phyloP scores from a whole-genome alignment of 805 yeast species.

The Saturnispora saitoi region DNA sequence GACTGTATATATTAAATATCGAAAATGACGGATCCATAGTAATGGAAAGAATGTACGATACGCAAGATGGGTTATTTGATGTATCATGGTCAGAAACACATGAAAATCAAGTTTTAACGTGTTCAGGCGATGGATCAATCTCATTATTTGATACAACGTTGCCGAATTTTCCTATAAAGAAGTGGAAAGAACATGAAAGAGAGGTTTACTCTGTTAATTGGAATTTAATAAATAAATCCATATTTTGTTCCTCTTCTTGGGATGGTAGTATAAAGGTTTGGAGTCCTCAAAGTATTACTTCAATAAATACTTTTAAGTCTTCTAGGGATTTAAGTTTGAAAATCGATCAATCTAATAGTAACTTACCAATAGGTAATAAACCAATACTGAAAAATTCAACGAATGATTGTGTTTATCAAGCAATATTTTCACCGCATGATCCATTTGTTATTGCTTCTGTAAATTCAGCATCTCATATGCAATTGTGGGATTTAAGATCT shows the following conservation, averaged over 20 bases:
- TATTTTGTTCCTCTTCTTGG: slow-evolving; percentile 80
- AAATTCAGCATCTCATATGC: slow-evolving; percentile 64
- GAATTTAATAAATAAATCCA: slow-evolving; percentile 36
- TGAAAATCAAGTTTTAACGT: slow-evolving; percentile 75
- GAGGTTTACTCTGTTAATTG: slow-evolving; percentile 32
- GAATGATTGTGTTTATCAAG: slow-evolving; percentile 66
- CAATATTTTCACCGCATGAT: slow-evolving; percentile 78
- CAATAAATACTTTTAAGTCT: slow-evolving; percentile 47
- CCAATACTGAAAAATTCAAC: slow-evolving; percentile 27
- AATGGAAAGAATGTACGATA: slow-evolving; percentile 57
- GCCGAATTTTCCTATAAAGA: slow-evolving; percentile 60
- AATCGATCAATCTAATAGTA: slow-evolving; percentile 14
- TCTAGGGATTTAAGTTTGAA: slow-evolving; percentile 20
- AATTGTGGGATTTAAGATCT: slow-evolving; percentile 74
- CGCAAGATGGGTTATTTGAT: slow-evolving; percentile 90
- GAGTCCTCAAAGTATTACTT: slow-evolving; percentile 52
- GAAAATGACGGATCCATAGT: slow-evolving; percentile 53
- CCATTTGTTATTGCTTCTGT: slow-evolving; percentile 61
- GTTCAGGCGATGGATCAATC: slow-evolving; percentile 86
- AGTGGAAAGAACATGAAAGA: slow-evolving; percentile 63
- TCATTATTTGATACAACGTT: slow-evolving; percentile 71
- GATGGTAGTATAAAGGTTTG: slow-evolving; percentile 81
- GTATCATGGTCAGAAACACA: slow-evolving; percentile 85
- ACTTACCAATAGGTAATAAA: slow-evolving; percentile 13
- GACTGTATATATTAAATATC: slow-evolving; percentile 62